Percentiles rank a stretch among this genome's conserved stretches.
phyloP scores from a whole-genome alignment of 352 stramenopile genomes.

The Thraustochytrium sp. region DNA sequence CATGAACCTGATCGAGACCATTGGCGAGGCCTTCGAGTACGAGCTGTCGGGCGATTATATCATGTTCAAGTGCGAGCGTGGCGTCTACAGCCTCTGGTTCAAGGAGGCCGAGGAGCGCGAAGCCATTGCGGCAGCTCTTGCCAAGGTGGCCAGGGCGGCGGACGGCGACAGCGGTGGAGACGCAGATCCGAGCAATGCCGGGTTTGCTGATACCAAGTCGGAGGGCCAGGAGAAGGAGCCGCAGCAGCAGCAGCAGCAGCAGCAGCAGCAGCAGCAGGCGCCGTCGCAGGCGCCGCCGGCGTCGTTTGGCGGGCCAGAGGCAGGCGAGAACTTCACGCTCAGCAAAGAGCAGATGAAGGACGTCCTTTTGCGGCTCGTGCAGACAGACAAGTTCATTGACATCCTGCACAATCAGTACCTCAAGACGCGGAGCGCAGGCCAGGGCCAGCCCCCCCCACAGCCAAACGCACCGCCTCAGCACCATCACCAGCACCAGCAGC shows the following conservation, averaged over 20 bases:
- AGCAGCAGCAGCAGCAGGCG: background rate
- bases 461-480: background rate
- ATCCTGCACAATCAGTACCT: conserved; percentile 40
- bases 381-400: conserved; percentile 41
- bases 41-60: background rate
- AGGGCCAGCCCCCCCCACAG: background rate
- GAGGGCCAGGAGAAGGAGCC: no score
- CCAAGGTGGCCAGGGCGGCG: background rate
- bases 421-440: no score
- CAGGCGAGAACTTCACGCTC: background rate
- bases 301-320: background rate
- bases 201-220: no score
- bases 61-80: background rate
- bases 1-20: background rate
- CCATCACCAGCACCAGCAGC: background rate
- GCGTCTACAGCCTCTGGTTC: conserved; percentile 29
- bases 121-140: background rate
- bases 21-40: background rate
- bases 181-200: no score
- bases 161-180: background rate
- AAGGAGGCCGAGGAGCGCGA: background rate
- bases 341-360: conserved; percentile 44
- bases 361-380: conserved; percentile 9
- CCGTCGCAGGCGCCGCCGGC: background rate
- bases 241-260: background rate